Evolutionary conservation across 148 eudicot species (phyloP), one percentile per base, ranked within the genome.

Genomic region (Camellia lanceoleosa): DNA sequence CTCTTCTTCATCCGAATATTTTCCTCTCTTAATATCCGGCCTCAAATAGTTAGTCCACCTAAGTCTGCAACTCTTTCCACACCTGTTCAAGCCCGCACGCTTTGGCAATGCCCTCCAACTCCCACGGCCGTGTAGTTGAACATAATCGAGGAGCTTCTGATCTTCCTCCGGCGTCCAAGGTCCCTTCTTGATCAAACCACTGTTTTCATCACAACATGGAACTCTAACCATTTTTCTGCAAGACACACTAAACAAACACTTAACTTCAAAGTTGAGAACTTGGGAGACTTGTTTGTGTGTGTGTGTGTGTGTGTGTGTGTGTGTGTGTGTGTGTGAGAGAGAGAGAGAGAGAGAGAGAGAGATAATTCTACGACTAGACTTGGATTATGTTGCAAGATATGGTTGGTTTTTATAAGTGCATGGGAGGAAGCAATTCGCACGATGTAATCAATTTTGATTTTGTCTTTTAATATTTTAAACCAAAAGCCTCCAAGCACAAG

Each of bases 101-200:
- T 78, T 89, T 15, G 92, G 88, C 51, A 89, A 87, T 56, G 86
- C 80, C 12, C 87, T 84, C 92, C 92, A 89, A 18, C 87, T 89
- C 62, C 89, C 90, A 80, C 70, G 85, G 78, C 90, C 90, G 46
- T 89, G 84, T 30, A 30, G 65, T 83, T 75, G 84, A 74, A 89
- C 82, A 82, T 89, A 87, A 49, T 84, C 79, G 2, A 82, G 60
- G 66, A 89, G 90, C 66, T 81, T 81, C 2, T 86, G 83, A 80
- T 89, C 92, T 52, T 89, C 92, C 13, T 89, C 90, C 2, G 84
- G 84, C 11, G 89, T 87, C 92, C 92, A 89, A 47, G 92, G 89
- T 62, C 92, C 92, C 79, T 86, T 89, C 90, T 87, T 89, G 38
- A 30, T 30, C 83, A 89, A 72, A 55, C 80, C 85, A 56, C 46